Conservation (phyloP, 2,329 filamentous ascomycete species). For the Alternaria rosae region DNA sequence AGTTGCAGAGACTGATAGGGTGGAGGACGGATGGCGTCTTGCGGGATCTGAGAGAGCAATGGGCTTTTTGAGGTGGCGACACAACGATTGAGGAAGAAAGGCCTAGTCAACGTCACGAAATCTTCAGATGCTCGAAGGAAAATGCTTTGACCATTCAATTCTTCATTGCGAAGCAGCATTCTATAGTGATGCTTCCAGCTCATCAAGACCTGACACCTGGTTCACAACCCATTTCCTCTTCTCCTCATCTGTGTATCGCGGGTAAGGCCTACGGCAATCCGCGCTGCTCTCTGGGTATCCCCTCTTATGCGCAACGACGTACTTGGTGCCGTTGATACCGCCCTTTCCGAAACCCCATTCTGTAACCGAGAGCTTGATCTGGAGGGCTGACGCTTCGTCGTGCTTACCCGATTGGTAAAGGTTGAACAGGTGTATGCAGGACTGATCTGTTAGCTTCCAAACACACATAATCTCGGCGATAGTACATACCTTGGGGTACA, state of each 20-base stretch:
- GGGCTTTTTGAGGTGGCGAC: conserved; percentile 10
- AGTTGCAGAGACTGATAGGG: conserved; percentile 32
- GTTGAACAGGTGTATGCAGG: conserved; percentile 58
- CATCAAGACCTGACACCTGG: conserved; percentile 43
- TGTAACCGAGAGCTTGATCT: conserved; percentile 60
- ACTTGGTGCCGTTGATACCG: conserved; percentile 69
- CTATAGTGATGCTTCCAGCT: conserved; percentile 38
- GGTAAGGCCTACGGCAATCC: conserved; percentile 64
- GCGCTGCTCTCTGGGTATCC: conserved; percentile 62
- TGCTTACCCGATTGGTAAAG: conserved; percentile 58
- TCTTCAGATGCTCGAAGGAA: neutral
- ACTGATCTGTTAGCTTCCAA: conserved; percentile 21
- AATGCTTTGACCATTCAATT: neutral
- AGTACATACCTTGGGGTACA: conserved; percentile 60
- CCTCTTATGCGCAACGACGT: conserved; percentile 62
- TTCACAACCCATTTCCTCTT: conserved; percentile 57
- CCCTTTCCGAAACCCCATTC: conserved; percentile 66
- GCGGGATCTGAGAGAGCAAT: conserved; percentile 34
- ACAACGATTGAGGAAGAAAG: neutral
- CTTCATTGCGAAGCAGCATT: neutral
- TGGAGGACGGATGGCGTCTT: conserved; percentile 41
- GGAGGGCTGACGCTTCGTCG: conserved; percentile 58
- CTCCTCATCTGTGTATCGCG: conserved; percentile 56
- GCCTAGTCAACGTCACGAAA: neutral
- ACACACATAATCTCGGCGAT: neutral